These are phyloP conservation scores for Dalechampia spathulata DNA, from an alignment of 441 rosid species.

Conservation along the genomic window DNA sequence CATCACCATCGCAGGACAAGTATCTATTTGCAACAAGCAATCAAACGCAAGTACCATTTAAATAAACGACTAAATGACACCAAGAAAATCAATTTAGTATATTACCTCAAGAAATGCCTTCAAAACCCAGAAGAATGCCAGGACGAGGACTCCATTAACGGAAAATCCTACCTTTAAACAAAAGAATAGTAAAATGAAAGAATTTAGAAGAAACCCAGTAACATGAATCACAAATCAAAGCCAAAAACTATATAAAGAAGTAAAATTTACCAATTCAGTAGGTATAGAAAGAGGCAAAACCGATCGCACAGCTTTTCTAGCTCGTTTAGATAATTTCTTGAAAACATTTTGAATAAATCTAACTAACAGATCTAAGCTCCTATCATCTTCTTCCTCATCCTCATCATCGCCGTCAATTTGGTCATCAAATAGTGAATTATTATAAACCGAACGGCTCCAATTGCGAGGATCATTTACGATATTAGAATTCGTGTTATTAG, in stretches of 20 bases:
- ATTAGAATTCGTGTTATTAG: slow-evolving; percentile 20
- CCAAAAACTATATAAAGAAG: background rate
- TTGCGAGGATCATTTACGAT: slow-evolving; percentile 41
- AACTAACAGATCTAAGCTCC: slow-evolving; percentile 79
- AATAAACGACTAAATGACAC: background rate
- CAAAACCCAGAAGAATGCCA: slow-evolving; percentile 76
- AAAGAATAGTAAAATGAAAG: background rate
- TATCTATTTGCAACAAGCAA: no score
- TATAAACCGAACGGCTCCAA: slow-evolving; percentile 60
- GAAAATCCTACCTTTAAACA: slow-evolving; percentile 82
- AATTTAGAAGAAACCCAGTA: background rate
- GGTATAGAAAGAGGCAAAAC: slow-evolving; percentile 64
- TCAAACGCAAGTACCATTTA: no score
- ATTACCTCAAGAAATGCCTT: slow-evolving; percentile 89
- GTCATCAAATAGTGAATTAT: slow-evolving; percentile 19
- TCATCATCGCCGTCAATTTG: slow-evolving; percentile 18
- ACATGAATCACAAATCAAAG: background rate
- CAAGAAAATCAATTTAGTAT: background rate
- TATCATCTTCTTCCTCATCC: slow-evolving; percentile 60
- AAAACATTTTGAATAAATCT: slow-evolving; percentile 63
- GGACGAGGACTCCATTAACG: slow-evolving; percentile 70
- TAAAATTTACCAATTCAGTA: slow-evolving; percentile 40
- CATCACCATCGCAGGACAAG: no score
- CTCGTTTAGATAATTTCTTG: slow-evolving; percentile 55
- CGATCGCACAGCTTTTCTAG: slow-evolving; percentile 69